Evolutionary conservation across 805 yeast species (phyloP), one percentile per base, ranked within the genome.

Genomic region (Teunomyces tritomae): DNA sequence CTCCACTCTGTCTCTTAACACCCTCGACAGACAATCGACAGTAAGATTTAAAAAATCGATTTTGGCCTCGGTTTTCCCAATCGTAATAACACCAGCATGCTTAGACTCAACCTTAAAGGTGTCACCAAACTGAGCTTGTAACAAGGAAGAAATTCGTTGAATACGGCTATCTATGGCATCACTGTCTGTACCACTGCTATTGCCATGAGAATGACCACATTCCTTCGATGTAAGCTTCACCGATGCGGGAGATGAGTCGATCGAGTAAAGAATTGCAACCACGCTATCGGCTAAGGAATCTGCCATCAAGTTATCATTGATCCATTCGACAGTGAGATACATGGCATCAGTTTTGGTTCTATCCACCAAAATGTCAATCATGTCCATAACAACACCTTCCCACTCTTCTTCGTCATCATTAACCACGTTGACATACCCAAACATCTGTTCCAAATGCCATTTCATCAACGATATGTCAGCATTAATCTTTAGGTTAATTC

Each of bases 401-500:
- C 76, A 70, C 32, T 58, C 62, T 17, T 64, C 67, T 41, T 72
- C 76, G 46, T 80, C 83, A 54, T 84, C 89, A 45, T 73, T 74
- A 3, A 82, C 47, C 2, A 88, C 78, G 39, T 84, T 83, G 4
- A 90, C 79, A 58, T 76, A 80, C 1, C 97, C 98, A 76, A 92
- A 94, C 99, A 94, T 94, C 62, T 91, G 98, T 49, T 85, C 81
- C 48, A 94, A 77, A 62, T 94, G 98, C 90, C 95, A 94, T 50
- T 80, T 78, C 50, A 94, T 81, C 48, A 94, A 73, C 40, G 87
- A 86, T 29, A 87, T 79, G 39, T 87, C 87, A 4, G 97, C 95
- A 61, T 84, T 83, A 42, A 94, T 87, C 46, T 80, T 79, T 16
- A 94, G 70, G 6, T 83, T 77, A 63, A 92, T 97, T 54, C 87